Percentiles rank a stretch among this genome's conserved stretches.
Conservation (phyloP, 805 yeast genomes). For the Candida hispaniensis region DNA sequence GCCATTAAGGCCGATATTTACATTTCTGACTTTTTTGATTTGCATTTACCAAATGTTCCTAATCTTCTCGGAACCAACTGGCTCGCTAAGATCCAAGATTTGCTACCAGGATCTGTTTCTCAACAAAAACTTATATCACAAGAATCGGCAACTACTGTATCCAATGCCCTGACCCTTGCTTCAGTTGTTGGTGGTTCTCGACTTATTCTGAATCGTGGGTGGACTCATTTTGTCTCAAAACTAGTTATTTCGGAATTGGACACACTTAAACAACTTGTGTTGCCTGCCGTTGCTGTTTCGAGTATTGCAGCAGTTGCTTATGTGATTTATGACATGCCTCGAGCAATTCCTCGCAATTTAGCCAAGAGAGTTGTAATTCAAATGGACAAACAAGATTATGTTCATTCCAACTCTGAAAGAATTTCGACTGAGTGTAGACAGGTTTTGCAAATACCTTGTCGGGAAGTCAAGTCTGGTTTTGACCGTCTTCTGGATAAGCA, state of each 20-base stretch:
- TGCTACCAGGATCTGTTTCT: constrained; percentile 3
- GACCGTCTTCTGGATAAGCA: constrained; percentile 56
- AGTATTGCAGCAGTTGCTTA: constrained; percentile 49
- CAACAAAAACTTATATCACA: constrained; percentile 8
- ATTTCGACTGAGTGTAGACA: constrained; percentile 72
- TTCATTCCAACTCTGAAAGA: constrained; percentile 65
- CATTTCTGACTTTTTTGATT: constrained; percentile 68
- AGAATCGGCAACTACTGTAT: constrained; percentile 17
- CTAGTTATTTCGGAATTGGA: constrained; percentile 16
- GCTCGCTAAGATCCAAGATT: constrained; percentile 1
- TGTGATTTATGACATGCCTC: constrained; percentile 69
- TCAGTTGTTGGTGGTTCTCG: constrained; percentile 26
- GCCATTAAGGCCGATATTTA: constrained; percentile 51
- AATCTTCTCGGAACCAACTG: constrained; percentile 11
- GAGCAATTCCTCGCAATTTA: constrained; percentile 76
- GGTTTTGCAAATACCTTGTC: constrained; percentile 70
- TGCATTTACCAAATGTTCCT: constrained; percentile 35
- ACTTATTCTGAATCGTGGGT: constrained; percentile 20
- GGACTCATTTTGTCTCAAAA: constrained; percentile 19
- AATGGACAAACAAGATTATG: constrained; percentile 60
- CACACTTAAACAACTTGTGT: constrained; percentile 34
- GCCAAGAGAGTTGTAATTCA: constrained; percentile 58
- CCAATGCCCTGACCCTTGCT: constrained; percentile 24
- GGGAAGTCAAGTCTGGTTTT: constrained; percentile 65
- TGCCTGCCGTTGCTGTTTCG: constrained; percentile 44